Percentiles rank a stretch among this genome's conserved stretches.
Conservation (phyloP, 2,329 filamentous ascomycete genomes). For the Xylaria arbuscula region DNA sequence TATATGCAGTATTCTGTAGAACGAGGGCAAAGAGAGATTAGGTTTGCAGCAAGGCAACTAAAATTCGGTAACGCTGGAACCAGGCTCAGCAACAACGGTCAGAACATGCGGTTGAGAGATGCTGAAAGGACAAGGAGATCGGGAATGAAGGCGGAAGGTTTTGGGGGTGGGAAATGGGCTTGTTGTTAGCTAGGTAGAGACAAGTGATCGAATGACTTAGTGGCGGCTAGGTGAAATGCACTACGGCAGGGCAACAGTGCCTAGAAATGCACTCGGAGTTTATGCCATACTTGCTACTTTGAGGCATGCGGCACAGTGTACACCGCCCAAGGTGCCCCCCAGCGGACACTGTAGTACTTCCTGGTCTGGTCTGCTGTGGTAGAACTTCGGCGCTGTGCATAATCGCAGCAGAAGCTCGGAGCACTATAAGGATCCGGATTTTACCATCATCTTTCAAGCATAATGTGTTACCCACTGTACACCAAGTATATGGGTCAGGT, state of each 20-base stretch:
- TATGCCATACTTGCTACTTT: background rate
- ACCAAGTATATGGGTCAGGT: background rate
- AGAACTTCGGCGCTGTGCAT: slow-evolving; percentile 20
- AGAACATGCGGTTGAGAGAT: slow-evolving; percentile 35
- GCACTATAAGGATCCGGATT: slow-evolving; percentile 23
- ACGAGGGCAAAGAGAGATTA: slow-evolving; percentile 29
- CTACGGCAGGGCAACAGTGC: slow-evolving; percentile 21
- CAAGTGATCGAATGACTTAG: slow-evolving; percentile 31
- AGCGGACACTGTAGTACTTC: background rate
- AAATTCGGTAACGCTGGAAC: slow-evolving; percentile 29
- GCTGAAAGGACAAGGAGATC: slow-evolving; percentile 35
- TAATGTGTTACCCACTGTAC: slow-evolving; percentile 13
- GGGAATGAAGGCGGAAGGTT: slow-evolving; percentile 36
- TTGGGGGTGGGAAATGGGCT: slow-evolving; percentile 30
- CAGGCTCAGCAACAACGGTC: slow-evolving; percentile 27
- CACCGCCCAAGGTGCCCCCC: background rate
- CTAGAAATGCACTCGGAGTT: slow-evolving; percentile 14
- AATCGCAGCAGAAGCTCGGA: slow-evolving; percentile 16
- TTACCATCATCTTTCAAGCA: slow-evolving; percentile 11
- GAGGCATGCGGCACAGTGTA: slow-evolving; percentile 4
- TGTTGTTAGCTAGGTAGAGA: slow-evolving; percentile 25
- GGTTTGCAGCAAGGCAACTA: slow-evolving; percentile 24
- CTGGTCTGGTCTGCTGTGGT: slow-evolving; percentile 3
- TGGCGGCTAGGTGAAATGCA: slow-evolving; percentile 27
- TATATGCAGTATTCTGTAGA: slow-evolving; percentile 30